A percentile compares a stretch with the other conserved stretches of the same genome.
These are phyloP conservation scores for Trametes sanguinea DNA, from an alignment of 768 basidiomycete species.

Conservation along the genomic window DNA sequence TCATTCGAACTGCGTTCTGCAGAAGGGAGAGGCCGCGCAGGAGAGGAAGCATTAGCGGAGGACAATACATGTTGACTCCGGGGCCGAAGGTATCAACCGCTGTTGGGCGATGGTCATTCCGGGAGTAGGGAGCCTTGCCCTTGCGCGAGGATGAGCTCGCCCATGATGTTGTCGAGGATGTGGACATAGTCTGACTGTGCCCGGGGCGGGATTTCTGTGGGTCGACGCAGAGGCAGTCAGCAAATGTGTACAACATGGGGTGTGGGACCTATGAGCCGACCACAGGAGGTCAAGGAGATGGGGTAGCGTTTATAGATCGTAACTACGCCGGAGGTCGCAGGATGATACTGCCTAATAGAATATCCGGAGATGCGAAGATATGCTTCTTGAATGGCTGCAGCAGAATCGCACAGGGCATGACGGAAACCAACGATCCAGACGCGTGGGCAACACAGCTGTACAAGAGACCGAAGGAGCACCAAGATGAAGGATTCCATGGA, in stretches of 20 bases:
- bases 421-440: background rate
- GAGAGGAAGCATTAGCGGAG: constrained; percentile 80
- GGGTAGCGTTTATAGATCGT: background rate
- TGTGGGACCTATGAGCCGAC: background rate
- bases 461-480: background rate
- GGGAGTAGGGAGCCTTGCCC: constrained; percentile 34
- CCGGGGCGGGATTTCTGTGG: constrained; percentile 38
- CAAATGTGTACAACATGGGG: background rate
- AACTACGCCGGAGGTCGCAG: background rate
- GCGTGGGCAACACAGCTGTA: background rate
- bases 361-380: background rate
- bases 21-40: constrained; percentile 84
- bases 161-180: constrained; percentile 57
- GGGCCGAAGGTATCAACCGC: constrained; percentile 47
- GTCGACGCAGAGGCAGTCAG: background rate
- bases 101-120: constrained; percentile 46
- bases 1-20: constrained; percentile 79
- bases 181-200: constrained; percentile 54
- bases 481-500: background rate
- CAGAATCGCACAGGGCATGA: background rate
- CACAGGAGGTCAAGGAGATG: background rate
- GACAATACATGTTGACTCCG: constrained; percentile 60
- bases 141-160: constrained; percentile 40
- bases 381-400: background rate
- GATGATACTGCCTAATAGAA: background rate